Evolutionary conservation across 768 basidiomycete species (phyloP), one percentile per base, ranked within the genome.

Genomic region (Lactarius psammicola): DNA sequence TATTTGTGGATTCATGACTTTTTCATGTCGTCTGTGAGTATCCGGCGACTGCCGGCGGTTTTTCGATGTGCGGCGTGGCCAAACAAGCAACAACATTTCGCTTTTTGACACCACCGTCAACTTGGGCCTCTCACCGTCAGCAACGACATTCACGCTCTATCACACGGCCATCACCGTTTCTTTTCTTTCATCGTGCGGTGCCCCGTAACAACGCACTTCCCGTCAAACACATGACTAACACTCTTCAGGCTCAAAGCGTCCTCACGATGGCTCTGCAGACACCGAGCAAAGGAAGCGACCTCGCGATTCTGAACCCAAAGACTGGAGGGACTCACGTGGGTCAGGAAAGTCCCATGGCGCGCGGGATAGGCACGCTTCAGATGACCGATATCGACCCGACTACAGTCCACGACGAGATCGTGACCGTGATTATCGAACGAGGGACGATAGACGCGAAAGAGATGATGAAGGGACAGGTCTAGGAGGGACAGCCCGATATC

Each of bases 221-320:
- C 66, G 62, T 36, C 54, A 69, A 71, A 74, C 72, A 58, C 68
- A 83, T 91, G 88, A 86, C 90, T 91, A 89, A 92, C 84, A 77
- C 85, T 80, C 87, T 81, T 82, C 90, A 91, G 90, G 90, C 82
- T 80, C 82, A 76, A 92, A 92, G 87, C 88, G 90, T 77, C 78
- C 87, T 69, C 85, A 85, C 86, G 88, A 90, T 72, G 87, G 83
- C 67, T 73, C 70, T 67, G 80, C 70, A 70, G 76, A 78, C 65
- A 63, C 70, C 62, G 77, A 79, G 57, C 68, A 76, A 54, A 71
- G 82, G 72, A 90, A 90, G 75, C 80, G 87, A 70, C 79, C 79
- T 54, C 80, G 84, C 67, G 83, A 71, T 63, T 77, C 84, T 33
- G 86, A 87, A 34, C 78, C 80, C 4, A 82, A 81, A 70, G 86